Evolutionary conservation across 345 rosid species (phyloP), one percentile per base, ranked within the genome.

Genomic region (Aegle marmelos): DNA sequence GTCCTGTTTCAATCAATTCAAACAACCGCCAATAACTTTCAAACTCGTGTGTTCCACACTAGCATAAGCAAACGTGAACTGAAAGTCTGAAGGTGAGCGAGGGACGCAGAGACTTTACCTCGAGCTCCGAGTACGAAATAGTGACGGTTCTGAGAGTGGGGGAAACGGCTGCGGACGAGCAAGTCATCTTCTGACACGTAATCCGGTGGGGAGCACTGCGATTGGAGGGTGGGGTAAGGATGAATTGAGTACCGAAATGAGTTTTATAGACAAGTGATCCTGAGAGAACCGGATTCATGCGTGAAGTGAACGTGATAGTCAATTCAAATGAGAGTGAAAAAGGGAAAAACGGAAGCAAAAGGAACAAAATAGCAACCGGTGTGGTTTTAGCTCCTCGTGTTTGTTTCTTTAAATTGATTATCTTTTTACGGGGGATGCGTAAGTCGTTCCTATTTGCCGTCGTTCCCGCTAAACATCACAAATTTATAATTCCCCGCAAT

Each of bases 101-200:
- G 48, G 59, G 31, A 45, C 50, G 13, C 50, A 45, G 50, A 41
- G 50, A 60, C 48, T 36, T 36, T 25, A 90, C 98, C 94, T 90
- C 83, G 86, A 95, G 91, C 30, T 90, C 89, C 45, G 89, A 85
- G 90, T 84, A 93, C 7, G 98, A 79, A 84, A 95, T 66, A 76
- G 91, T 88, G 83, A 93, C 92, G 0, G 94, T 90, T 45, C 87
- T 83, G 79, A 88, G 85, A 16, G 91, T 86, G n/a, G 90, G 92
- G 22, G 81, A 76, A 79, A 73, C 67, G 71, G 85, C 66, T 62
- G 81, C 74, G 21, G 89, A 65, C 41, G 85, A 80, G 76, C 73
- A 80, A 64, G 91, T 79, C 94, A 89, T 90, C 68, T 34, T 53
- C 37, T 71, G 85, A 48, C 60, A 74, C 48, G 81, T 75, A 69